Conservation (phyloP, 495 filamentous ascomycete genomes). For the Chaetomium tenue region DNA sequence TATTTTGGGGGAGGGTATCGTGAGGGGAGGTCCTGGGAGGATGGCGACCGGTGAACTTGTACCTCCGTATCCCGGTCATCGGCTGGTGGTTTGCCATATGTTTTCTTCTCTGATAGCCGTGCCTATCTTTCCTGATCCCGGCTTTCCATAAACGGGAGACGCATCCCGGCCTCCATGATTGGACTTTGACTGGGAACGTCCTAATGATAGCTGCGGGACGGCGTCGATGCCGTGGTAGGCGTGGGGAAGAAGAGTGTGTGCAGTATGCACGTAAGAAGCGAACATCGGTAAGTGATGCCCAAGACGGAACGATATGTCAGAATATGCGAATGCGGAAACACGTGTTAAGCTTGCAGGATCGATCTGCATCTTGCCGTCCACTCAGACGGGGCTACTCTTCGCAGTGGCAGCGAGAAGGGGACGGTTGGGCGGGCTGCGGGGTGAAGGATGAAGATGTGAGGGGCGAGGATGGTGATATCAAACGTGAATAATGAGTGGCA, state of each 20-base stretch:
- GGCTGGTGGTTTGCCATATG: neutral
- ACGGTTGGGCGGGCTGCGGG: neutral
- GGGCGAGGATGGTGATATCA: neutral
- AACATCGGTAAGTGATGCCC: neutral
- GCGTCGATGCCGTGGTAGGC: neutral
- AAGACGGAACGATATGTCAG: conserved; percentile 1
- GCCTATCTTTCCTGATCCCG: neutral
- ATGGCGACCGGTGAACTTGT: conserved; percentile 12
- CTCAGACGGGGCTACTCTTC: neutral
- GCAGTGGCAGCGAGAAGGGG: neutral
- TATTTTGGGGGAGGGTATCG: neutral
- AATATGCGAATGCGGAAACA: neutral
- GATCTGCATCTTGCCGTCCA: neutral
- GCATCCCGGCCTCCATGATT: no score
- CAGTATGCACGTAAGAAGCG: conserved; percentile 1
- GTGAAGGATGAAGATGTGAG: no score
- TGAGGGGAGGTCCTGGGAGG: neutral
- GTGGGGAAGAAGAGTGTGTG: neutral
- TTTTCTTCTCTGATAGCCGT: neutral
- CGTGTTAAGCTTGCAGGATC: conserved; percentile 16
- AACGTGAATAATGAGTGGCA: neutral
- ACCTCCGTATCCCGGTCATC: neutral
- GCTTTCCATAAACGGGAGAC: conserved; percentile 5
- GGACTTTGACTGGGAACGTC: neutral
- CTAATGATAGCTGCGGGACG: neutral